Base-by-base conservation (phyloP, 2,329 filamentous ascomycete species). In the Diaporthe nobilis region DNA sequence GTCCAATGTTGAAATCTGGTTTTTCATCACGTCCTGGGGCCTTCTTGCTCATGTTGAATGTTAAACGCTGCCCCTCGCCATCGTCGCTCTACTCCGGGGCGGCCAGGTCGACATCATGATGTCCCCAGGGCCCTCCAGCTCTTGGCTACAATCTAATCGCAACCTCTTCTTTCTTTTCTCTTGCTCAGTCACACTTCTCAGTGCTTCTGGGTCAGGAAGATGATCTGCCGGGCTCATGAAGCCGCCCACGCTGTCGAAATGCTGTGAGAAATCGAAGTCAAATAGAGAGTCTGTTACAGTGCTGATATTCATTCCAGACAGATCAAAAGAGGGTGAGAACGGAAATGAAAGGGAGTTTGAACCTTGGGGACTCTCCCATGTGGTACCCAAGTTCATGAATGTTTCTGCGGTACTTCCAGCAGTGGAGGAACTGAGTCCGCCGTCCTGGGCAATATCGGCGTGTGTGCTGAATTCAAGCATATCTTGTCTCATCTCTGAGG, bases 241-340 rank as follows among this genome's bases (percentile, higher is more conserved):
- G 0, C n/a, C 61, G 42, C 42, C 61, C 17, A 31, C 42, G 5
- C 28, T 65, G 17, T 65, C 61, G 10, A 65, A 65, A 65, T 65
- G 42, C 42, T 65, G 61, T 49, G 61, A 47, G 61, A 65, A 65
- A n/a, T 65, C 61, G 9, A 65, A 65, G 10, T 65, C 61, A 31
- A 65, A 65, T 2, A 65, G 28, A 34, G 42, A 49, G 28, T 65
- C 61, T 9, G 61, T 12, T 8, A 47, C 61, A 15, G 9, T 22
- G 17, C 61, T 65, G 22, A 49, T 49, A 15, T 47, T 65, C 42
- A 65, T 65, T 20, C 42, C 7, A 4, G 61, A 65, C 4, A 65
- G 42, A n/a, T 49, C 61, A 49, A 65, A 65, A 2, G 61, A 49
- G 17, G 61, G 61, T 15, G 42, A 65, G 28, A 65, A 65, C 20